Evolutionary conservation across 331 rosid species (phyloP), one percentile per base, ranked within the genome.

Genomic region (Quercus phellos): DNA sequence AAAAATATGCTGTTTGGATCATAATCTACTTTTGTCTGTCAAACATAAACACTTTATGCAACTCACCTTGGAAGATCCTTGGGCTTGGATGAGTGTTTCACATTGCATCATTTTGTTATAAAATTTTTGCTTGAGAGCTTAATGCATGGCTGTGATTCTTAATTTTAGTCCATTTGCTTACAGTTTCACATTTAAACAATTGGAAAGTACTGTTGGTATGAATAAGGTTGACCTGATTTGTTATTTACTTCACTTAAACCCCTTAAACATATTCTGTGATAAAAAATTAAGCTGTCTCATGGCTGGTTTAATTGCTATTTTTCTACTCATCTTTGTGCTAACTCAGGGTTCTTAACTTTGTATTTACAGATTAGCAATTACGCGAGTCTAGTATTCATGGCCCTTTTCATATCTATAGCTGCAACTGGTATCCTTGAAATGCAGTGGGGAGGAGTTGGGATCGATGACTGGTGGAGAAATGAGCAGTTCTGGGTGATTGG

Each of bases 401-500:
- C 89, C 35, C 96, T 95, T 86, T 95, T 95, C 88, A 83, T 93
- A 67, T 93, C 97, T 26, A 95, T 95, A 9, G 98, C 97, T 5
- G 96, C 92, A n/a, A 95, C 98, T 1, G 83, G 99, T 70, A 88
- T 95, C 73, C 94, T 93, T 0, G 98, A 95, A 91, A 95, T 95
- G 98, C 98, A 89, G 59, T 95, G 98, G 99, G 99, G 99, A 3
- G 91, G 93, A 38, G 96, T 95, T 7, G 84, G 88, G 22, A 93
- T 95, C 2, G 97, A 95, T 17, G 98, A 95, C 77, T 95, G 98
- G 99, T 95, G 98, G 99, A 91, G 98, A 75, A 95, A 95, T 54
- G 99, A 93, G 80, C 99, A 95, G 82, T 93, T 95, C 73, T 95
- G 98, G 99, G 97, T 95, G 55, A 95, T 95, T 12, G 99, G 99